Evolutionary conservation across 305 asterid genomes (phyloP).

Genomic region (Stenogyne calaminthoides): DNA sequence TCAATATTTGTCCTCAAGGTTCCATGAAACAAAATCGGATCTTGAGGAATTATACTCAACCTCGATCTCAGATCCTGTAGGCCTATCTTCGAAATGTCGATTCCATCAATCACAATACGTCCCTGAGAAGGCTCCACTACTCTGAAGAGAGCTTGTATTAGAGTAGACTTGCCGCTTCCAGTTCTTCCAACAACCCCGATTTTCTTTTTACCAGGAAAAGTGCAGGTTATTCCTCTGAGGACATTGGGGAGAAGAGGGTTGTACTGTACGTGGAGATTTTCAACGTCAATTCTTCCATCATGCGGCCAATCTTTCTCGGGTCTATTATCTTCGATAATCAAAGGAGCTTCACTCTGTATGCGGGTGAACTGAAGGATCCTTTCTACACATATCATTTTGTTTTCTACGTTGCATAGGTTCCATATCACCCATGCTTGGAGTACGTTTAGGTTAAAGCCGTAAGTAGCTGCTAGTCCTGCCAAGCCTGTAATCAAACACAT

Average conservation of each 20-base stretch:
- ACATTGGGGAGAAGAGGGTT: slow-evolving; percentile 66
- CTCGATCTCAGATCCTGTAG: slow-evolving; percentile 71
- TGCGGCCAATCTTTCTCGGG: slow-evolving; percentile 63
- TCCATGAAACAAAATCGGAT: slow-evolving; percentile 82
- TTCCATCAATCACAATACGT: slow-evolving; percentile 65
- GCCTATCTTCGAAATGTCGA: slow-evolving; percentile 67
- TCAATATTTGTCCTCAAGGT: slow-evolving; percentile 78
- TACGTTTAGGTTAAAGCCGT: slow-evolving; percentile 74
- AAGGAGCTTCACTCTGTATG: slow-evolving; percentile 71
- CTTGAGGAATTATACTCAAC: slow-evolving; percentile 84
- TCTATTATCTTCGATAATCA: slow-evolving; percentile 51
- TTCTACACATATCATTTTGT: slow-evolving; percentile 85
- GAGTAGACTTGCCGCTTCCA: slow-evolving; percentile 88
- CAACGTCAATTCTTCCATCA: slow-evolving; percentile 54
- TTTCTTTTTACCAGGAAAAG: slow-evolving; percentile 61
- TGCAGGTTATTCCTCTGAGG: slow-evolving; percentile 76
- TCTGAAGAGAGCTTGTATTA: slow-evolving; percentile 85
- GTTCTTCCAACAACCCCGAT: slow-evolving; percentile 86
- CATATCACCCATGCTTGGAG: slow-evolving; percentile 94
- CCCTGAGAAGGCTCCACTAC: slow-evolving; percentile 78
- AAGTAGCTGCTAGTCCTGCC: slow-evolving; percentile 87
- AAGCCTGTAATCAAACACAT: slow-evolving; percentile 51
- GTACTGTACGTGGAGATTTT: slow-evolving; percentile 70
- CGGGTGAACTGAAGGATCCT: slow-evolving; percentile 70
- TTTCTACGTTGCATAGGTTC: slow-evolving; percentile 87